phyloP scores from a whole-genome alignment of 768 basidiomycete species.

The Mycena kentingensis region DNA sequence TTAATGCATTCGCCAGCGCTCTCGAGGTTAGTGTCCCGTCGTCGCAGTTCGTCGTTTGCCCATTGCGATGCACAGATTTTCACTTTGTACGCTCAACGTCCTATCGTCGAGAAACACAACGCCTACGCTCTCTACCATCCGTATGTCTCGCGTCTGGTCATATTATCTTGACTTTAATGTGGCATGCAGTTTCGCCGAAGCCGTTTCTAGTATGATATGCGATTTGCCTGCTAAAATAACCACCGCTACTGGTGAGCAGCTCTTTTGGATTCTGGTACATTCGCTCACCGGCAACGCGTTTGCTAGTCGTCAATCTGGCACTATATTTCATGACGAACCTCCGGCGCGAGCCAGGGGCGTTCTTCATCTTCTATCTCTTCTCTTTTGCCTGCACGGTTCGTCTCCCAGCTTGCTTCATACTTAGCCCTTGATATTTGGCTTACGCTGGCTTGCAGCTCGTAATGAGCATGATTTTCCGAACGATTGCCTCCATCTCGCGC shows the following conservation, averaged over 20 bases:
- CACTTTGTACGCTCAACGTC: conserved; percentile 32
- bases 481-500: conserved; percentile 36
- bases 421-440: no score
- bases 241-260: conserved; percentile 17
- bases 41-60: not conserved
- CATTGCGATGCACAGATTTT: conserved; percentile 24
- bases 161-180: not conserved
- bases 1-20: conserved; percentile 40
- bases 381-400: conserved; percentile 29
- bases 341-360: conserved; percentile 36
- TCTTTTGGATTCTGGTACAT: not conserved
- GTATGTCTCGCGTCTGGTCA: not conserved
- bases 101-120: conserved; percentile 43
- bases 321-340: conserved; percentile 48
- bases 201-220: conserved; percentile 40
- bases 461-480: conserved; percentile 40
- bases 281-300: not conserved
- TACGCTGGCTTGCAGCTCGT: no score
- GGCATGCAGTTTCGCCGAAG: conserved; percentile 31
- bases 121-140: conserved; percentile 46
- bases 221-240: conserved; percentile 37
- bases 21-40: conserved; percentile 31
- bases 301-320: conserved; percentile 34
- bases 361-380: conserved; percentile 44
- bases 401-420: no score